A percentile compares a stretch with the other conserved stretches of the same genome.
Evolutionary conservation across 1,284 basidiomycete genomes (phyloP).

Genomic region (Rhodofomes roseus): DNA sequence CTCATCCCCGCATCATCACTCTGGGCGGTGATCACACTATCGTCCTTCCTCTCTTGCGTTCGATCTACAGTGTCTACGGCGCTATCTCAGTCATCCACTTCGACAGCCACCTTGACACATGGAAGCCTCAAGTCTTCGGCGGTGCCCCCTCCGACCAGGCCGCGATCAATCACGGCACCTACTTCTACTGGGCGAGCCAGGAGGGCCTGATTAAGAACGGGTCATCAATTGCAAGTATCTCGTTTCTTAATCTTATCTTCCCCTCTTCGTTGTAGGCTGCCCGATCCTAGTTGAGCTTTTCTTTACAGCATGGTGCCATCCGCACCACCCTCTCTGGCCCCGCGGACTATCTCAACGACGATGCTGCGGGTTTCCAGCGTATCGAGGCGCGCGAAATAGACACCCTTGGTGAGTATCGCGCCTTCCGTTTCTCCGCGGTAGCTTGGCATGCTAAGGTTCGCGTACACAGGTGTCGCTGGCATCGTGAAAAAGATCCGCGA

Average conservation of each 20-base stretch:
- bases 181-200: conserved; percentile 75
- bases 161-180: conserved; percentile 72
- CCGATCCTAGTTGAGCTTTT: conserved; percentile 69
- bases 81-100: conserved; percentile 78
- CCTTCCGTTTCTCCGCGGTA: neutral
- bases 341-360: conserved; percentile 70
- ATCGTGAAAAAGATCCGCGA: conserved; percentile 71
- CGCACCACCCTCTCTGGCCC: conserved; percentile 69
- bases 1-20: conserved; percentile 67
- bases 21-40: conserved; percentile 81
- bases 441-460: neutral
- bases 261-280: conserved; percentile 20
- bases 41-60: conserved; percentile 60
- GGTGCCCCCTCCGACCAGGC: conserved; percentile 65
- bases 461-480: conserved; percentile 48
- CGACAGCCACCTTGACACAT: conserved; percentile 71
- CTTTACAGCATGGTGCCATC: conserved; percentile 70
- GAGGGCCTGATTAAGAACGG: conserved; percentile 75
- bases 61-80: conserved; percentile 66
- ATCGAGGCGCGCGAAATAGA: conserved; percentile 79
- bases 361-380: conserved; percentile 61
- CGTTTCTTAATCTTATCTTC: conserved; percentile 21
- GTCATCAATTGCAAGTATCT: conserved; percentile 76
- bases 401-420: conserved; percentile 48
- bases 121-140: conserved; percentile 70